A percentile compares a stretch with the other conserved stretches of the same genome.
Conservation (phyloP, 1,139 yeast species). For the Eremothecium gossypii region DNA sequence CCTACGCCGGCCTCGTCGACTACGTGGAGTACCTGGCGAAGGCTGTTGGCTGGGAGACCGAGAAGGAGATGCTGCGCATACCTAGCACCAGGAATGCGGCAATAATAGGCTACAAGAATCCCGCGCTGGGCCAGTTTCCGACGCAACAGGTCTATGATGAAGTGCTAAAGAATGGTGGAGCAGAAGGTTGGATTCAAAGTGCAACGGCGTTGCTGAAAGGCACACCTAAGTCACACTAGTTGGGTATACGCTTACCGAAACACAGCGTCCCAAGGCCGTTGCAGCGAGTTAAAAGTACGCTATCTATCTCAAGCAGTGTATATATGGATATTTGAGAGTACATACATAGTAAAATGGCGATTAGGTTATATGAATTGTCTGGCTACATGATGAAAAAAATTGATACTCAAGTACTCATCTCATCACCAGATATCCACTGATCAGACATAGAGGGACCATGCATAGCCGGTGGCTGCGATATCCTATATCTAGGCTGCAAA, state of each 20-base stretch:
- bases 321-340: no score
- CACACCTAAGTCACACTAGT: conserved; percentile 25
- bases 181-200: conserved; percentile 82
- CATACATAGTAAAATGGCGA: no score
- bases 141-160: conserved; percentile 43
- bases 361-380: no score
- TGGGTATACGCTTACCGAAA: neutral
- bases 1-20: conserved; percentile 77
- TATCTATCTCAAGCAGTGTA: neutral
- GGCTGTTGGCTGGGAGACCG: conserved; percentile 72
- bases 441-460: no score
- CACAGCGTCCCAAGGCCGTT: no score
- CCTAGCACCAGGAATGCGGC: conserved; percentile 96
- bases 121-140: conserved; percentile 17
- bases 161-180: conserved; percentile 71
- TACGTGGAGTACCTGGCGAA: conserved; percentile 66
- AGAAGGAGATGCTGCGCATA: conserved; percentile 79
- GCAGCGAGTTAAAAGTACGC: no score
- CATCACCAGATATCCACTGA: no score
- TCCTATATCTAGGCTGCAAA: no score
- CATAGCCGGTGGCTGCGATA: no score
- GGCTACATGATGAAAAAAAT: no score
- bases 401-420: no score
- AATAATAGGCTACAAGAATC: conserved; percentile 51
- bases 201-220: conserved; percentile 53